Evolutionary conservation across 129 eudicot genomes (phyloP).

Genomic region (Daucus carota): DNA sequence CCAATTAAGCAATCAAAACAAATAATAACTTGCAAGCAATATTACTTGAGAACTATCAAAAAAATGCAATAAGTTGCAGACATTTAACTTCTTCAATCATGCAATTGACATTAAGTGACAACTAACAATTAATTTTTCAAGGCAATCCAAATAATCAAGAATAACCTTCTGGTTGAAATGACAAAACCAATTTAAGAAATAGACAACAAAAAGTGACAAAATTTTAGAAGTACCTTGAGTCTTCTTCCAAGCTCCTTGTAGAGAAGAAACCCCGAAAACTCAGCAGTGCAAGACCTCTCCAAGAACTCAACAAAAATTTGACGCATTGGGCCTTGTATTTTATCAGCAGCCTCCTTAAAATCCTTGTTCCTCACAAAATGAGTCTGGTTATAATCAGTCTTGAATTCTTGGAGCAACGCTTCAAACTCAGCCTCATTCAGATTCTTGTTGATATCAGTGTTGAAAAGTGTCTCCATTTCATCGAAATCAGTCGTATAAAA

Average conservation of each 20-base stretch:
- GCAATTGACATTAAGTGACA: background rate
- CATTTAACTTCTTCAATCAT: background rate
- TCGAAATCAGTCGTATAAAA: conserved; percentile 97
- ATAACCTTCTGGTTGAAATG: background rate
- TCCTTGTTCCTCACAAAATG: conserved; percentile 96
- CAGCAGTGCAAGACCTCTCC: conserved; percentile 99
- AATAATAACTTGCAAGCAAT: background rate
- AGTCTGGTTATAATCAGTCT: conserved; percentile 94
- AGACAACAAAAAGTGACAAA: background rate
- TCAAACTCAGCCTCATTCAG: conserved; percentile 79
- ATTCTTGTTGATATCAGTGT: conserved; percentile 87
- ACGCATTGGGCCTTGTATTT: conserved; percentile 68
- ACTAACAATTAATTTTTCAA: background rate
- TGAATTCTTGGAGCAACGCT: conserved; percentile 85
- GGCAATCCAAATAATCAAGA: background rate
- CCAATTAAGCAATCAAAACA: background rate
- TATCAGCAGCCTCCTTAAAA: conserved; percentile 93
- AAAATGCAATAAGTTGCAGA: too few species aligned
- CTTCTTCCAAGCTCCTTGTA: conserved; percentile 98
- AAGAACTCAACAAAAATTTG: conserved; percentile 89
- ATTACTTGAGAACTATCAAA: too few species aligned
- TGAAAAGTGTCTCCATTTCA: conserved; percentile 92
- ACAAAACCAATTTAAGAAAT: background rate
- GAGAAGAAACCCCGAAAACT: conserved; percentile 87
- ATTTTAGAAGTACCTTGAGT: conserved; percentile 66